These are phyloP conservation scores for Capsicum pubescens DNA, from an alignment of 257 asterid species.

Conservation along the genomic window DNA sequence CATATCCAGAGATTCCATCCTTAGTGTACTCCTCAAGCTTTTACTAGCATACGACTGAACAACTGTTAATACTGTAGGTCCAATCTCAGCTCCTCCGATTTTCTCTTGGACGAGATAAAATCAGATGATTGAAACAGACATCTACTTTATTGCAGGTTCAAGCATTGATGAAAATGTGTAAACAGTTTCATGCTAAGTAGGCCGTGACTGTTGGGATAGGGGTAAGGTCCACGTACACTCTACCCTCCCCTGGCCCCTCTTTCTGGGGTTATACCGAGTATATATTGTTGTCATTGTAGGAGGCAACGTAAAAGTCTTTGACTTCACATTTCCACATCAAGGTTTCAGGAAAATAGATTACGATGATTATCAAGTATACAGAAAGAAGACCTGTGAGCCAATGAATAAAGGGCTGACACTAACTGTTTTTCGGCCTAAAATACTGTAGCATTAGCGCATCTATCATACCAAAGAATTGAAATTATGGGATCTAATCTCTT, in stretches of 20 bases:
- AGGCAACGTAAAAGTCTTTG: neutral
- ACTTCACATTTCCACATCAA: neutral
- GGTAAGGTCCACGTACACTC: too few species aligned
- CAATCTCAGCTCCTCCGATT: neutral
- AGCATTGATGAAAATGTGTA: neutral
- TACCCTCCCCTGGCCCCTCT: neutral
- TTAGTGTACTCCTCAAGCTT: constrained; percentile 16
- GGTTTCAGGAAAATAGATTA: neutral
- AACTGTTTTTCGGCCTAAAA: constrained; percentile 30
- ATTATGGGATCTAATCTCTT: constrained; percentile 67
- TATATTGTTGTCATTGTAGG: too few species aligned
- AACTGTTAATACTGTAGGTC: too few species aligned
- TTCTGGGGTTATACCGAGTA: too few species aligned
- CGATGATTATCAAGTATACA: too few species aligned
- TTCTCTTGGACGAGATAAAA: too few species aligned
- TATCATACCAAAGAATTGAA: constrained; percentile 49
- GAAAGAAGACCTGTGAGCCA: too few species aligned
- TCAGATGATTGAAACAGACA: too few species aligned
- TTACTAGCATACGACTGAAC: constrained; percentile 18
- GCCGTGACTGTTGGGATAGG: too few species aligned
- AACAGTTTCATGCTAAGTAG: neutral
- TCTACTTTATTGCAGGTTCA: neutral
- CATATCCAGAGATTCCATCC: constrained; percentile 4
- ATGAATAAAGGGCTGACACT: constrained; percentile 13
- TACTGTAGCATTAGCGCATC: constrained; percentile 38